Evolutionary conservation across 352 stramenopile genomes (phyloP).

Genomic region (Phytophthora aleatoria): DNA sequence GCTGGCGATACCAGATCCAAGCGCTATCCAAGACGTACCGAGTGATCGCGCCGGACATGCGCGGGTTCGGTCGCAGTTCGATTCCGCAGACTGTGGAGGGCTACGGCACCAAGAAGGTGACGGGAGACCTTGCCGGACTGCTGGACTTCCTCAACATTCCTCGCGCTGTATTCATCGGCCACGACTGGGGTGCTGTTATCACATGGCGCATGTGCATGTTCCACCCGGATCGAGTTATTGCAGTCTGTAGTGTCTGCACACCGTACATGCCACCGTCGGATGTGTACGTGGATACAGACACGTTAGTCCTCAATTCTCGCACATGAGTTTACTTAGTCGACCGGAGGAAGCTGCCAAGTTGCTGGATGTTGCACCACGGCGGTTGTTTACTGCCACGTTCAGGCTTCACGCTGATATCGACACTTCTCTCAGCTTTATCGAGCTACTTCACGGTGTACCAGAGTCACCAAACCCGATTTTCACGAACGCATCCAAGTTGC

Average conservation of each 20-base stretch:
- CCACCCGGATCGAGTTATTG: slow-evolving; percentile 56
- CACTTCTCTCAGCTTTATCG: slow-evolving; percentile 21
- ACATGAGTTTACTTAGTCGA: slow-evolving; percentile 61
- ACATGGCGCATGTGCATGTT: slow-evolving; percentile 71
- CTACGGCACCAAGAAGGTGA: slow-evolving; percentile 66
- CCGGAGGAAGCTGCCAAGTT: slow-evolving; percentile 38
- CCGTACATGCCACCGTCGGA: slow-evolving; percentile 56
- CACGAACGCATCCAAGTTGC: slow-evolving; percentile 44
- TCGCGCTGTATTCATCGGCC: slow-evolving; percentile 67
- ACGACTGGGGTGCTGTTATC: slow-evolving; percentile 67
- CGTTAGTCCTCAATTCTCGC: slow-evolving; percentile 58
- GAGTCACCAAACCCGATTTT: slow-evolving; percentile 40
- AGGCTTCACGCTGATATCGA: slow-evolving; percentile 44
- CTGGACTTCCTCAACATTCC: slow-evolving; percentile 64
- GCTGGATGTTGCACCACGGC: slow-evolving; percentile 44
- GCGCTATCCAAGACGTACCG: slow-evolving; percentile 51
- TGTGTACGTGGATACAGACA: slow-evolving; percentile 49
- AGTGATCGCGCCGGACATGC: slow-evolving; percentile 60
- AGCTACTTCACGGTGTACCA: slow-evolving; percentile 37
- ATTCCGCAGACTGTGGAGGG: slow-evolving; percentile 37
- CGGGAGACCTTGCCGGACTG: slow-evolving; percentile 44
- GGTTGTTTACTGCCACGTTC: slow-evolving; percentile 59
- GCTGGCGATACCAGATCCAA: slow-evolving; percentile 69
- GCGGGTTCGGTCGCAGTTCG: slow-evolving; percentile 64
- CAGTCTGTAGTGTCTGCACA: slow-evolving; percentile 60